Percentiles rank a stretch among this genome's conserved stretches.
Conservation (phyloP, 192 early-diverging fungal species). For the Coemansia sp. region DNA sequence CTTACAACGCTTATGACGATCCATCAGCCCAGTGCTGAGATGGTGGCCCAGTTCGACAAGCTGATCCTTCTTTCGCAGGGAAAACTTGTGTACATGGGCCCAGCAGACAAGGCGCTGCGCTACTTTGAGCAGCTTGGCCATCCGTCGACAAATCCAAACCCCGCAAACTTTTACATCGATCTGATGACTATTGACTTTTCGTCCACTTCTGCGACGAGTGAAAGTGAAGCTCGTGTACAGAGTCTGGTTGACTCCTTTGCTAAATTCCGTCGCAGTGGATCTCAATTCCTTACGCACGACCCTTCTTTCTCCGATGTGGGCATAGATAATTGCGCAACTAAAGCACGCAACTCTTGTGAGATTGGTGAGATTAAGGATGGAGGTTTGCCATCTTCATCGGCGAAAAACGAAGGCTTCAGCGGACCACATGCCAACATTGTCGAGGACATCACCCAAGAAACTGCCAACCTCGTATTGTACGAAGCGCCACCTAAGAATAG, state of each 20-base stretch:
- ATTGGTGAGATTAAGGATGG: too few species aligned
- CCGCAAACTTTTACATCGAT: slow-evolving; percentile 71
- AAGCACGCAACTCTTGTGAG: too few species aligned
- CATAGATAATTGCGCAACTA: neutral
- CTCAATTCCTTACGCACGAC: neutral
- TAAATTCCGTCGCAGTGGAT: slow-evolving; percentile 4
- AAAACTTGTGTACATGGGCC: slow-evolving; percentile 61
- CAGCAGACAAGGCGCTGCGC: slow-evolving; percentile 25
- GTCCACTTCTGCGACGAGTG: slow-evolving; percentile 26
- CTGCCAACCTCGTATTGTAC: slow-evolving; percentile 14
- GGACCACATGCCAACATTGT: slow-evolving; percentile 1
- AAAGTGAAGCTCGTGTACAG: slow-evolving; percentile 44
- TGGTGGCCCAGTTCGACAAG: slow-evolving; percentile 78
- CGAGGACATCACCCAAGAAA: slow-evolving; percentile 37
- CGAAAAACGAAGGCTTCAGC: neutral
- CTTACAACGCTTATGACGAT: slow-evolving; percentile 82
- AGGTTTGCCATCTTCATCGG: too few species aligned
- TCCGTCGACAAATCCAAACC: slow-evolving; percentile 63
- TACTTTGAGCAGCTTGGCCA: slow-evolving; percentile 57
- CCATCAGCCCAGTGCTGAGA: slow-evolving; percentile 84
- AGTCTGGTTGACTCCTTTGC: slow-evolving; percentile 25
- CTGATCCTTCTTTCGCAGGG: slow-evolving; percentile 72
- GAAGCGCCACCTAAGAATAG: slow-evolving; percentile 39
- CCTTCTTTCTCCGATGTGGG: neutral
- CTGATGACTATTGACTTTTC: slow-evolving; percentile 57